Evolutionary conservation across 2,329 filamentous ascomycete genomes (phyloP), one percentile per base, ranked within the genome.

Genomic region (Fusarium duplospermum): DNA sequence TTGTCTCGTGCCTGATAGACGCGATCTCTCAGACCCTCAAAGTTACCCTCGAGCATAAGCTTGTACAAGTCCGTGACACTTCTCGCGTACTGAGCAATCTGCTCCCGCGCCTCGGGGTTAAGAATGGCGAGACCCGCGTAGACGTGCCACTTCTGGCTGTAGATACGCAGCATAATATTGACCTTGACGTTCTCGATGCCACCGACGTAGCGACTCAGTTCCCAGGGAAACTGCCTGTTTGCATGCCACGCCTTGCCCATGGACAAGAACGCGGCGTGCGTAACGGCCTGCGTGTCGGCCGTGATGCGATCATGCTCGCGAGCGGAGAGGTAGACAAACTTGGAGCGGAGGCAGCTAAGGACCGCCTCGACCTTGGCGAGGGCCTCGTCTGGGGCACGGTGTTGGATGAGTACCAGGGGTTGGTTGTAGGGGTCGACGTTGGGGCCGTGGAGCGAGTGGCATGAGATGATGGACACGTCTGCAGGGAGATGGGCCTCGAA

Each of bases 101-200:
- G 96, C 82, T 93, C 89, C 82, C 93, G 93, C 4, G 96, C 96
- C 67, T 95, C 93, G 0, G 96, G 96, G 82, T 99, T 99, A 67
- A 99, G 89, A 80, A 99, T 99, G 13, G 97, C 96, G 10, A 99
- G 92, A 0, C 96, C 96, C 22, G 96, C 96, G 83, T 99, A 99
- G 67, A 99, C 96, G 86, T 99, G 97, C 97, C 97, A 99, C 84
- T 98, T 99, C 83, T 98, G 97, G 69, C 93, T 92, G 86, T 98
- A 99, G 85, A 99, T 98, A 77, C 96, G 95, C 75, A 99, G 87
- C 76, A 95, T 98, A 76, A 98, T 92, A 85, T 99, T 99, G 86
- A 98, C 98, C 86, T 99, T 99, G 78, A 98, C 96, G 82, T 99
- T 99, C 84, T 99, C 96, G 79, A 99, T 97, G 62, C 96, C 97